A percentile compares a stretch with the other conserved stretches of the same genome.
Evolutionary conservation across 345 rosid species (phyloP).

Genomic region (Eucalyptus melliodora): DNA sequence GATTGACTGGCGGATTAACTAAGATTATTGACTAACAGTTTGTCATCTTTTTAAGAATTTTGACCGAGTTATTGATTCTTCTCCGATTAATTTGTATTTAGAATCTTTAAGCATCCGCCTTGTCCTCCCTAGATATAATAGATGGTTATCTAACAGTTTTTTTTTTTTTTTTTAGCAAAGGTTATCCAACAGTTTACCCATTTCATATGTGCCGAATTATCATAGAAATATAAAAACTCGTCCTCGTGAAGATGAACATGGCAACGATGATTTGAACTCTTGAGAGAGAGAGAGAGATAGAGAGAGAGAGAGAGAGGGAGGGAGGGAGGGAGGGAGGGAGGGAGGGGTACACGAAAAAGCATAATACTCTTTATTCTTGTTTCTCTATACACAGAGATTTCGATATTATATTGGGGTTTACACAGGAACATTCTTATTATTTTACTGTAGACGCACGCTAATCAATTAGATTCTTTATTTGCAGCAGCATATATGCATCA

Average conservation of each 20-base stretch:
- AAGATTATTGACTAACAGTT: background rate
- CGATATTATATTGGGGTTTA: background rate
- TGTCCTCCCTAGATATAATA: background rate
- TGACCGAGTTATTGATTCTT: background rate
- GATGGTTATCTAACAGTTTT: background rate
- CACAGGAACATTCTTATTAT: background rate
- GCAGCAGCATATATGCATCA: background rate
- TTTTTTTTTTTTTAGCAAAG: background rate
- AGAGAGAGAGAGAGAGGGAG: background rate
- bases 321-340: fast-evolving
- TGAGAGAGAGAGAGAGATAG: no score
- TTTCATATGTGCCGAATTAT: background rate
- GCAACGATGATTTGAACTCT: background rate
- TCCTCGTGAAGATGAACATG: background rate
- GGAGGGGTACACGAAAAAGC: fast-evolving
- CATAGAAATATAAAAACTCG: background rate
- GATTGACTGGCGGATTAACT: background rate
- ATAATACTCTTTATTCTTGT: background rate
- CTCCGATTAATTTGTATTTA: background rate
- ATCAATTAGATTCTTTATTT: background rate
- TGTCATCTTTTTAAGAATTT: background rate
- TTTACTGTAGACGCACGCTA: background rate
- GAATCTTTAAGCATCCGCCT: background rate
- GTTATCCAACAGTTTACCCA: background rate
- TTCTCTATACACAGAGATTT: background rate